phyloP scores from a whole-genome alignment of 73 alveolate species.

The Symbiodinium natans region DNA sequence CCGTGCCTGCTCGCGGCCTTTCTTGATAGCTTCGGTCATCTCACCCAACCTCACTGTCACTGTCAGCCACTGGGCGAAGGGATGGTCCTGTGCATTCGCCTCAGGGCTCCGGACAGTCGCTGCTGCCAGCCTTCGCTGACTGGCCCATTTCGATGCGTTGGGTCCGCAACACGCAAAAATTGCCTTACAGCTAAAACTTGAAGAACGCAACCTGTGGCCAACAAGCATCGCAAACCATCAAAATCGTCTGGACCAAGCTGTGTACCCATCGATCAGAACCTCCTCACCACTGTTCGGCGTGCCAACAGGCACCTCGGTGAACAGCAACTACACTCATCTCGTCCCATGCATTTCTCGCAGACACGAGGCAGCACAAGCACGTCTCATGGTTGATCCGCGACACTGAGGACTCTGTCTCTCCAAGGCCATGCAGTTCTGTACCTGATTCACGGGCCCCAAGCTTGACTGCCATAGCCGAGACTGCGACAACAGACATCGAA shows the following conservation, averaged over 20 bases:
- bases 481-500: no score
- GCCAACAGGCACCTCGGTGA: slow-evolving; percentile 29
- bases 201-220: no score
- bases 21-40: slow-evolving; percentile 48
- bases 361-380: not conserved
- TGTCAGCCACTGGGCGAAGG: not conserved
- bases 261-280: slow-evolving; percentile 50
- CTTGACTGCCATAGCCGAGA: no score
- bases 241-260: not conserved
- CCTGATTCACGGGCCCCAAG: not conserved
- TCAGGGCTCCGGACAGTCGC: not conserved
- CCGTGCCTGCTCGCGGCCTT: slow-evolving; percentile 69
- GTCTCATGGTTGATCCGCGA: not conserved
- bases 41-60: slow-evolving; percentile 5
- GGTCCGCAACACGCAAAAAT: slow-evolving; percentile 48
- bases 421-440: not conserved
- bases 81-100: not conserved
- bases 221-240: not conserved
- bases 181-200: not conserved
- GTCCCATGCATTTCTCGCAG: no score
- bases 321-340: no score
- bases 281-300: slow-evolving; percentile 69
- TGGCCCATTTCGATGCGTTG: slow-evolving; percentile 18
- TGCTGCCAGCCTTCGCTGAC: slow-evolving; percentile 71
- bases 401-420: not conserved